Evolutionary conservation across 2,329 filamentous ascomycete species (phyloP), one percentile per base, ranked within the genome.

Genomic region (Aspergillus amoenus): DNA sequence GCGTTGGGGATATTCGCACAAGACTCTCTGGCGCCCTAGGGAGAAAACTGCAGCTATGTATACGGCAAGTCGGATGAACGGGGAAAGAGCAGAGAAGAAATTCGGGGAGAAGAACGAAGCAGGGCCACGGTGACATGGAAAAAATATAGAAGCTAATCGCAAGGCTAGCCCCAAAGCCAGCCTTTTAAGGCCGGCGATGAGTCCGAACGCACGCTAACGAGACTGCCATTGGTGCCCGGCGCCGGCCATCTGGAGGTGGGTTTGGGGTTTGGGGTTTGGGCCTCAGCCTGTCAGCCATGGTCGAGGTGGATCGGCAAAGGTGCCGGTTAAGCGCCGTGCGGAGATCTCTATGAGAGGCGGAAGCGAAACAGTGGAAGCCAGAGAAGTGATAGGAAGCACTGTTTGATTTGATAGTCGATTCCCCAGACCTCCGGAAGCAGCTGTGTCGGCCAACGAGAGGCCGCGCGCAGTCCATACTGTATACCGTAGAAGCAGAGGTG

Each of bases 101-200:
- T 41, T 21, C 34, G 47, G 32, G 21, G 47, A 40, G 47, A 50
- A 41, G 34, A 41, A 22, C 15, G 43, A 45, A 45, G 43, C 22
- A 27, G 43, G 22, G 43, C 13, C 7, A n/a, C 12, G 18, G 47
- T 24, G 18, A 12, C 34, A 27, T n/a, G 18, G 24, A 42, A 55
- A 51, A 50, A 46, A 51, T 39, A 39, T 59, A 44, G 22, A 54
- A 27, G 41, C 52, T 44, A 48, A 15, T 42, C 41, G n/a, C 43
- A 34, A 58, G 41, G 44, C 52, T 47, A 55, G 27, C 37, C 17
- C 30, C 49, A 56, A 59, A 46, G 52, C 49, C 55, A 52, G 41
- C 47, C 42, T 37, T 37, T 37, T 11, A 39, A 53, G 37, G 47
- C 58, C 58, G 61, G 63, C 51, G 41, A 60, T 43, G n/a, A 52